Conservation (phyloP, 352 stramenopile species). For the Pythium dissimile region DNA sequence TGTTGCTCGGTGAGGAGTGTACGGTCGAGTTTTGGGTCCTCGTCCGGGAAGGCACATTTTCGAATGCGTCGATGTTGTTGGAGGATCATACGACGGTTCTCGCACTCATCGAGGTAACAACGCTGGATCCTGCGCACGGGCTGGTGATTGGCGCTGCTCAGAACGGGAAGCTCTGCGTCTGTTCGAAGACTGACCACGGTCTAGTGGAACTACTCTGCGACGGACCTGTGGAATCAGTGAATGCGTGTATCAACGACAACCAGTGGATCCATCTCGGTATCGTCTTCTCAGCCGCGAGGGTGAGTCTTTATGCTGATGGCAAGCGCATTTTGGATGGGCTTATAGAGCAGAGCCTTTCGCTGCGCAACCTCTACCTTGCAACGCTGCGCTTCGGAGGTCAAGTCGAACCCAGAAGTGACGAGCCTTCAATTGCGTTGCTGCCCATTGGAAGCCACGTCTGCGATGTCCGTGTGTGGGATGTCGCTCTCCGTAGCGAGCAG, state of each 20-base stretch:
- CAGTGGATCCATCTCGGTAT: conserved; percentile 57
- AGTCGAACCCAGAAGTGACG: neutral
- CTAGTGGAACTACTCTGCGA: neutral
- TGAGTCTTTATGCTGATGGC: conserved; percentile 42
- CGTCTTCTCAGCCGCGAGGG: conserved; percentile 36
- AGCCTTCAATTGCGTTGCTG: neutral
- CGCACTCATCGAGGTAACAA: conserved; percentile 9
- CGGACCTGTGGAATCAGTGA: conserved; percentile 31
- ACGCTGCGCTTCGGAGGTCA: conserved; percentile 4
- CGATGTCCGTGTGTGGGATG: conserved; percentile 63
- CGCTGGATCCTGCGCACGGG: conserved; percentile 9
- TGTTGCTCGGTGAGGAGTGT: conserved; percentile 31
- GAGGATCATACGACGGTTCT: neutral
- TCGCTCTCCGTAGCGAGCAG: conserved; percentile 48
- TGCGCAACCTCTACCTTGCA: conserved; percentile 11
- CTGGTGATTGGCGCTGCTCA: neutral
- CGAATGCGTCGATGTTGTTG: conserved; percentile 15
- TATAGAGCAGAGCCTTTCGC: neutral
- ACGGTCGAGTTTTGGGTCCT: conserved; percentile 58
- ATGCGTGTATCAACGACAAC: conserved; percentile 41
- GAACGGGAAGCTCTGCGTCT: neutral
- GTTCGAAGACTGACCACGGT: neutral
- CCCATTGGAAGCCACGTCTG: conserved; percentile 38
- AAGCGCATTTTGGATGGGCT: conserved; percentile 10
- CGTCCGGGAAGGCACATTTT: neutral